These are phyloP conservation scores for Hortiboletus campestris DNA, from an alignment of 768 basidiomycete species.

Conservation along the genomic window DNA sequence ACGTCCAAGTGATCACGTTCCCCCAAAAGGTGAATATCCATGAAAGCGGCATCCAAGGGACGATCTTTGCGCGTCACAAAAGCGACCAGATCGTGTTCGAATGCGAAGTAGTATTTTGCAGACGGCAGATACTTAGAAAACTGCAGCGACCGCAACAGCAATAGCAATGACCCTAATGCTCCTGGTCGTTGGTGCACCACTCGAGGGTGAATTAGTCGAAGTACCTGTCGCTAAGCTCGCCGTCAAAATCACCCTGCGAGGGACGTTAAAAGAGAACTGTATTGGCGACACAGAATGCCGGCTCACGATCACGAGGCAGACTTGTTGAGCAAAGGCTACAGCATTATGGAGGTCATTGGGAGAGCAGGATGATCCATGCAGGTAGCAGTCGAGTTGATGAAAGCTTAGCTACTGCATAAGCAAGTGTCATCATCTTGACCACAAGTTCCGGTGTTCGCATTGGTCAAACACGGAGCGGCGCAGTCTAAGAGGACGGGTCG, in stretches of 20 bases:
- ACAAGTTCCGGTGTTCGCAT: conserved; percentile 47
- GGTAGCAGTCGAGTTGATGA: conserved; percentile 42
- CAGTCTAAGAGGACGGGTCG: conserved; percentile 42
- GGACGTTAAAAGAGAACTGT: background rate
- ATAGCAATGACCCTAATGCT: conserved; percentile 11
- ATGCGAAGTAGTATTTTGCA: background rate
- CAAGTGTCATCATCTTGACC: conserved; percentile 50
- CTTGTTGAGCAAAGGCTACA: conserved; percentile 36
- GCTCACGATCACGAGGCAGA: conserved; percentile 52
- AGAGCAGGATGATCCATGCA: conserved; percentile 52
- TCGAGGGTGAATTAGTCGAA: conserved; percentile 8
- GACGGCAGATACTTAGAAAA: conserved; percentile 7
- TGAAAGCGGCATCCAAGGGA: background rate
- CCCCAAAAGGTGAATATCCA: background rate
- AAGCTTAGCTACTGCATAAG: conserved; percentile 50
- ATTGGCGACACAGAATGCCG: background rate
- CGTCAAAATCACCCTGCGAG: conserved; percentile 51
- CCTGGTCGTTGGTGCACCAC: conserved; percentile 3
- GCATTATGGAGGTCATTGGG: conserved; percentile 46
- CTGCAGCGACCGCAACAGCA: conserved; percentile 8
- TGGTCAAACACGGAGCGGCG: conserved; percentile 45
- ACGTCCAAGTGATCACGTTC: background rate
- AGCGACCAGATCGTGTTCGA: background rate
- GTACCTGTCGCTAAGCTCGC: conserved; percentile 13
- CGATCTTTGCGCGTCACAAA: background rate